Evolutionary conservation across 2,329 filamentous ascomycete genomes (phyloP).

Genomic region (Aspergillus latus): DNA sequence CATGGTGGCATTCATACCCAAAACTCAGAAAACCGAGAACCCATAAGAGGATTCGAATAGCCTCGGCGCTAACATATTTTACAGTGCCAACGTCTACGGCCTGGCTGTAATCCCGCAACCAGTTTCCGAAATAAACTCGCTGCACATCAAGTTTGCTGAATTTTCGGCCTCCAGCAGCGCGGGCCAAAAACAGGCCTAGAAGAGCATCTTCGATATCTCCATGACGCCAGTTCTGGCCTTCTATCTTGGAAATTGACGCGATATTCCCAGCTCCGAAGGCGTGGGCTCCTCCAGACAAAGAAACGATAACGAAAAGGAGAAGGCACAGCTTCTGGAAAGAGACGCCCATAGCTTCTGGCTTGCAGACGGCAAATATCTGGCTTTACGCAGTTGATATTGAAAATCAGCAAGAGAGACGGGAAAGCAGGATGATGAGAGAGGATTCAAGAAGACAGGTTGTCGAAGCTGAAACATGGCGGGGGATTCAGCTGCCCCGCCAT

Average conservation of each 20-base stretch:
- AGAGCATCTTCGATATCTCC: slow-evolving; percentile 92
- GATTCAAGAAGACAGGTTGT: background rate
- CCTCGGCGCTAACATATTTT: slow-evolving; percentile 86
- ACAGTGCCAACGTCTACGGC: slow-evolving; percentile 90
- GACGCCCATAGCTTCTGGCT: slow-evolving; percentile 19
- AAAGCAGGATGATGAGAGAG: background rate
- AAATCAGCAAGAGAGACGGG: background rate
- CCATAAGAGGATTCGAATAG: slow-evolving; percentile 85
- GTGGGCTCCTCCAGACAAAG: slow-evolving; percentile 66
- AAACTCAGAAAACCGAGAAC: slow-evolving; percentile 88
- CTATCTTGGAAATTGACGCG: slow-evolving; percentile 73
- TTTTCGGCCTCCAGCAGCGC: slow-evolving; percentile 69
- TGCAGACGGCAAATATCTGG: no score
- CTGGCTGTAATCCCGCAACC: slow-evolving; percentile 90
- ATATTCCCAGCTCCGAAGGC: slow-evolving; percentile 91
- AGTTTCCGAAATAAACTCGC: slow-evolving; percentile 94
- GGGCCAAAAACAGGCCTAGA: slow-evolving; percentile 67
- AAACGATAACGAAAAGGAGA: slow-evolving; percentile 57
- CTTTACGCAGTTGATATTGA: no score
- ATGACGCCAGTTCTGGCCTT: slow-evolving; percentile 86
- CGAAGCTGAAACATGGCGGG: slow-evolving; percentile 2
- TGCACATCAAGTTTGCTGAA: slow-evolving; percentile 87
- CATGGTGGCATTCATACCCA: slow-evolving; percentile 53
- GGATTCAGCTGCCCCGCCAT: slow-evolving; percentile 13
- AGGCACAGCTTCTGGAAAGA: slow-evolving; percentile 30